Evolutionary conservation across 192 early-diverging fungal genomes (phyloP).

Genomic region (Coemansia umbellata): DNA sequence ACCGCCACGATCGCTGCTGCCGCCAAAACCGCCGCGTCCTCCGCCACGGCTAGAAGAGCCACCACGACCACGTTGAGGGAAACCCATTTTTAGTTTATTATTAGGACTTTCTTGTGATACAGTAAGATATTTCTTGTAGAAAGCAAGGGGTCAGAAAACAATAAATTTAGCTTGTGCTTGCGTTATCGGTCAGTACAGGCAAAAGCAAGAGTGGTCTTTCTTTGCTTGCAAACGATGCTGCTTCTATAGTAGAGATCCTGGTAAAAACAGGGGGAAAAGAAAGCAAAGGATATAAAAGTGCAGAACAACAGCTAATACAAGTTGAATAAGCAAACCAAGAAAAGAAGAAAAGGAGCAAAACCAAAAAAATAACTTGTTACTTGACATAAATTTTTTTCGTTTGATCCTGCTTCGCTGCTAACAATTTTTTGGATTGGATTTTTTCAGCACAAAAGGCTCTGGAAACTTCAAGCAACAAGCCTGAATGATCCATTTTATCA

Average conservation of each 20-base stretch:
- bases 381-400: not conserved
- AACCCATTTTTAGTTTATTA: conserved; percentile 39
- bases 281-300: not conserved
- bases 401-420: not conserved
- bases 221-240: not conserved
- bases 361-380: not conserved
- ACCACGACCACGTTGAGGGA: conserved; percentile 36
- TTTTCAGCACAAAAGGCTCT: not conserved
- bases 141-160: not conserved
- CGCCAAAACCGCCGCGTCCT: conserved; percentile 47
- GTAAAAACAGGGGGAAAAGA: not conserved
- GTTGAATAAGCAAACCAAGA: not conserved
- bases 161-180: too few relatives aligned
- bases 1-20: conserved; percentile 32
- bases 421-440: not conserved
- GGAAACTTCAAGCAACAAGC: too few relatives aligned
- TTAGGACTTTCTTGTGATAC: conserved; percentile 15
- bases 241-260: not conserved
- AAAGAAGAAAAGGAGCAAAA: not conserved
- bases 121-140: not conserved
- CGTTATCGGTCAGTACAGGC: not conserved
- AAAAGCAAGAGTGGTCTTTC: not conserved
- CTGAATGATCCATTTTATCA: not conserved
- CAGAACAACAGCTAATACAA: not conserved
- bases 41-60: conserved; percentile 34